Evolutionary conservation across 2,329 filamentous ascomycete species (phyloP).

Genomic region (Domatiomyces catenatus): DNA sequence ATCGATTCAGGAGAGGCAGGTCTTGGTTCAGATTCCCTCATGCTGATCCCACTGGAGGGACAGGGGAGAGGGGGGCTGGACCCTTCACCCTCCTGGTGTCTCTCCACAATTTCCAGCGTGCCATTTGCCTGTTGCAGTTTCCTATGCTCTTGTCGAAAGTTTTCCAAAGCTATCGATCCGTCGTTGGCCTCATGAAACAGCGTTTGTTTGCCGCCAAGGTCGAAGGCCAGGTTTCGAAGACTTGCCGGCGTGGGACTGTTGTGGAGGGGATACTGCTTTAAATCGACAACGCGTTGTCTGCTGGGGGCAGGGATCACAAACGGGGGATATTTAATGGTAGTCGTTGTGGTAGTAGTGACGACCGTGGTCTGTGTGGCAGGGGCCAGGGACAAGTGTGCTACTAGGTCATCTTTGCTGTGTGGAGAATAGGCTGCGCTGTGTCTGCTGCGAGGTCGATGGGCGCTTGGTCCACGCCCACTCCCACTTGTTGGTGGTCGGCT

Average conservation of each 20-base stretch:
- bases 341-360: constrained; percentile 84
- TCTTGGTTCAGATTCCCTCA: constrained; percentile 6
- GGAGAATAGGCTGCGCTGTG: constrained; percentile 9
- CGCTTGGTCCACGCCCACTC: not conserved
- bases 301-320: constrained; percentile 60
- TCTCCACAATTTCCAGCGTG: constrained; percentile 10
- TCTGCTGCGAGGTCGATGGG: constrained; percentile 6
- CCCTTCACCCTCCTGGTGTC: constrained; percentile 3
- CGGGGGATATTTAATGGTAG: constrained; percentile 67
- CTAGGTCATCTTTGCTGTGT: constrained; percentile 23
- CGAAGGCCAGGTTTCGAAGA: constrained; percentile 62
- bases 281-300: constrained; percentile 57
- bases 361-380: constrained; percentile 50
- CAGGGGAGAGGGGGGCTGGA: not conserved
- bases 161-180: constrained; percentile 35
- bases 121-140: constrained; percentile 11
- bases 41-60: not conserved
- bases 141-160: constrained; percentile 13
- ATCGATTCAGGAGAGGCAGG: constrained; percentile 17
- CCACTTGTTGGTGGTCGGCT: not conserved
- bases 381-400: constrained; percentile 47
- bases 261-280: constrained; percentile 81
- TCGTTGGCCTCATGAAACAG: constrained; percentile 49
- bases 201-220: constrained; percentile 46
- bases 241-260: constrained; percentile 65